Evolutionary conservation across 1,284 basidiomycete genomes (phyloP), one percentile per base, ranked within the genome.

Genomic region (Boletellus dicymbophilus): DNA sequence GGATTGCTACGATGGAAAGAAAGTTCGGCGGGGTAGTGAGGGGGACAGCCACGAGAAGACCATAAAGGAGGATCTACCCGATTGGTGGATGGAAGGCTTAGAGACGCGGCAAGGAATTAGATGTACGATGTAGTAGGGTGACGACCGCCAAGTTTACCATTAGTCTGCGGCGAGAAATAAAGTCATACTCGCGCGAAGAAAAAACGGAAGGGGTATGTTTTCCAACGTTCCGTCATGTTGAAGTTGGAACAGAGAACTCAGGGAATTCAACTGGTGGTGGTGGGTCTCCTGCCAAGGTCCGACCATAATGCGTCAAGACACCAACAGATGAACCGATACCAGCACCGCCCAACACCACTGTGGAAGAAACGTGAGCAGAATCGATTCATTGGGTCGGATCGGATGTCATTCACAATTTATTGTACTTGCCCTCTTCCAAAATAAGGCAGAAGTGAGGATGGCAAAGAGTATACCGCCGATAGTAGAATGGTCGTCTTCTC

Each of bases 321-420:
- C 86, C 87, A 11, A 78, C 64, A 9, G 75, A 77, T 50, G 80
- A 79, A n/a, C 86, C 86, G 6, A 88, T 58, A 11, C 83, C 81
- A 37, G 82, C 81, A 15, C 87, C 87, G 34, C 86, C 86, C 7
- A 88, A 68, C 21, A 87, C 74, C 51, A 88, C 87, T 88, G 18
- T 50, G 0, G 48, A 30, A 36, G 41, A 25, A 34, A 12, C 20
- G 21, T 58, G 22, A 57, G 30, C 2, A 9, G 6, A 3, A 21
- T 27, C 21, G 20, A 13, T 10, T 28, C 21, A 1, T 30, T 16
- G 22, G 13, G 2, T n/a, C 23, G 8, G n/a, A 36, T 9, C 12
- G 18, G 42, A 42, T 20, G 23, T 23, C 28, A 70, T 82, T 55
- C 57, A 87, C 85, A 58, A 58, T 88, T 78, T 16, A 81, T 66